Evolutionary conservation across 148 eudicot species (phyloP).

Genomic region (Rhododendron vialii): DNA sequence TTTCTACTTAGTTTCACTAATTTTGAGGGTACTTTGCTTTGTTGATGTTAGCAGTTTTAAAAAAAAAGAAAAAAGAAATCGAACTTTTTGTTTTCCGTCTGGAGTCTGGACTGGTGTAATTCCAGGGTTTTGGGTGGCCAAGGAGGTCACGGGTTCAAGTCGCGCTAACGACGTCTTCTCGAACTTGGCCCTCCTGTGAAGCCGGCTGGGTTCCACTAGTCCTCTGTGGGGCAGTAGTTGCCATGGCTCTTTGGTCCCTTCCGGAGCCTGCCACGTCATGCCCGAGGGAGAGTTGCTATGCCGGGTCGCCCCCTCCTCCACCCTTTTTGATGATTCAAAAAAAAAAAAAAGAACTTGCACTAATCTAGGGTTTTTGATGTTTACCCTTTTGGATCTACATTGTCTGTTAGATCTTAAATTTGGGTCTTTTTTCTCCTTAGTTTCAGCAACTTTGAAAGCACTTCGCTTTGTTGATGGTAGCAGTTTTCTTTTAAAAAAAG

Average conservation of each 20-base stretch:
- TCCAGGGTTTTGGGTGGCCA: no score
- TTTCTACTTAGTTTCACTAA: background rate
- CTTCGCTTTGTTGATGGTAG: background rate
- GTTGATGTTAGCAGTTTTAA: background rate
- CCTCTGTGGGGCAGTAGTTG: background rate
- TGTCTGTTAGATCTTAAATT: background rate
- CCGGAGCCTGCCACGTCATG: no score
- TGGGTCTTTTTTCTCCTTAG: background rate
- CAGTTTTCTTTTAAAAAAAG: background rate
- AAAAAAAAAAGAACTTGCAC: background rate
- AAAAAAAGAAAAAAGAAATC: background rate
- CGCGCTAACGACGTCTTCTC: no score
- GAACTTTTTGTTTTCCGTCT: no score
- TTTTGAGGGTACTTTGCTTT: background rate
- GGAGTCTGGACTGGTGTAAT: no score
- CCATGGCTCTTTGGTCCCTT: no score
- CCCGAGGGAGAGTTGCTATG: no score
- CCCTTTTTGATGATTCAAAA: background rate
- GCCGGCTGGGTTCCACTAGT: background rate
- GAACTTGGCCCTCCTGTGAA: background rate
- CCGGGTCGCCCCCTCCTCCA: background rate
- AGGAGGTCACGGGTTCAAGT: no score
- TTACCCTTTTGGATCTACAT: background rate
- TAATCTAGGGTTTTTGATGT: background rate
- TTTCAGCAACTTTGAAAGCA: background rate